Base-by-base conservation (phyloP, 2,329 filamentous ascomycete species). In the Moelleriella libera region DNA sequence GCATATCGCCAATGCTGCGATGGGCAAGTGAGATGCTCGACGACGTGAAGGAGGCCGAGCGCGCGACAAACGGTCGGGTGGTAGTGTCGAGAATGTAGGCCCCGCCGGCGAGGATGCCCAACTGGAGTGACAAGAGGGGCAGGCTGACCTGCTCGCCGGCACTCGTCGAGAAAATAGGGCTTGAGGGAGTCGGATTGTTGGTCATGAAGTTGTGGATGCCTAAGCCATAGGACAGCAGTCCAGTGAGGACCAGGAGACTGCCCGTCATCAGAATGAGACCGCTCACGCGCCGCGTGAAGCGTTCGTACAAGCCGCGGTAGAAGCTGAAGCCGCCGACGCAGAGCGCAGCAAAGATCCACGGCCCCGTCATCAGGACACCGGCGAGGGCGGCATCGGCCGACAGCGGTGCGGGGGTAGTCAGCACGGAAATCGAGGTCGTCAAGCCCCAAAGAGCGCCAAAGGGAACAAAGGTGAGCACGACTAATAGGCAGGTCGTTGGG, bases 41-140 rank as follows among this genome's bases (percentile, higher is more conserved):
- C 3, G 65, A 68, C 0, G 71, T 75, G 51, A 71, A 75, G 43
- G 68, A 66, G 6, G 71, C 68, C 32, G 70, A 74, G n/a, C 66
- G 63, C 30, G 63, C 61, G 43, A 76, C 62, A 30, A 71, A 55
- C 2, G 71, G 70, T 3, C 60, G 58, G 2, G 63, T 61, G 0
- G 67, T 63, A 3, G 63, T 60, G 47, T 71, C 67, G 5, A 75
- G 59, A 2, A 62, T 53, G 30, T 64, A 57, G 0, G 60, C 58
- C 21, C 70, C 72, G 1, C 64, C 65, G 0, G 71, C 71, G 0
- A 75, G 58, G 7, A 75, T 60, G 7, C 67, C 72, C 1, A 76
- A 63, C 4, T 72, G 60, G 40, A 75, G 60, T 10, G 68, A 69
- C 2, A 71, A 49, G 4, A 67, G 63, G 0, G 69, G 63, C 43